Conservation (phyloP, 2,329 filamentous ascomycete species). For the Dothiorella sarmentorum region DNA sequence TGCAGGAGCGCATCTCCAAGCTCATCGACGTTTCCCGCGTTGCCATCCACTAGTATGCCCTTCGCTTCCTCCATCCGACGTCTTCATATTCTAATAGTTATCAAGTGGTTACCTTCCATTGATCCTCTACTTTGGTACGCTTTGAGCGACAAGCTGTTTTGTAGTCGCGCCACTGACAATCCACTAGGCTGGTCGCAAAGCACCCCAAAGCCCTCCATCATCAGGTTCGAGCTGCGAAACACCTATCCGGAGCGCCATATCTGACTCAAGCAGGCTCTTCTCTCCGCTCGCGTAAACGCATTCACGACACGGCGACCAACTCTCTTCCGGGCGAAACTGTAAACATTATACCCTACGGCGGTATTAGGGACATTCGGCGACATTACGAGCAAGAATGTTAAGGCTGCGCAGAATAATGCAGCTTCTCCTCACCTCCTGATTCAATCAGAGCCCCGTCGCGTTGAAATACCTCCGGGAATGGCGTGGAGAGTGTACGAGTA, state of each 20-base stretch:
- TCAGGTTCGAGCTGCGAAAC: constrained; percentile 52
- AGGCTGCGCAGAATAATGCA: not conserved
- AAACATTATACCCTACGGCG: constrained; percentile 3
- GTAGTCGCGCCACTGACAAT: not conserved
- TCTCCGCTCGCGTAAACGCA: constrained; percentile 10
- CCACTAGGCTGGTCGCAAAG: constrained; percentile 91
- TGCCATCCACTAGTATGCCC: constrained; percentile 91
- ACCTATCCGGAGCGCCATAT: not conserved
- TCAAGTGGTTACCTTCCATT: constrained; percentile 88
- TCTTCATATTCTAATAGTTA: constrained; percentile 24
- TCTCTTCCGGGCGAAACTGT: not conserved
- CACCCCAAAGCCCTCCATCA: constrained; percentile 79
- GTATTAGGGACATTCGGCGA: not conserved
- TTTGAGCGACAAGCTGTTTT: not conserved
- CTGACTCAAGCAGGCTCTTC: not conserved
- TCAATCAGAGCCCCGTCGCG: not conserved
- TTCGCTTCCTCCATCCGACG: constrained; percentile 3
- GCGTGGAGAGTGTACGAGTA: constrained; percentile 2
- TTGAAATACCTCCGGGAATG: constrained; percentile 3
- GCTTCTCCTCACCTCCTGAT: not conserved
- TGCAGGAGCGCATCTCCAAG: constrained; percentile 92
- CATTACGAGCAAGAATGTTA: not conserved
- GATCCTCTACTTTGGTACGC: constrained; percentile 89
- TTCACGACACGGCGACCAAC: not conserved
- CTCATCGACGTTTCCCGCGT: constrained; percentile 92